Base-by-base conservation (phyloP, 2,329 filamentous ascomycete species). In the Colletotrichum higginsianum region DNA sequence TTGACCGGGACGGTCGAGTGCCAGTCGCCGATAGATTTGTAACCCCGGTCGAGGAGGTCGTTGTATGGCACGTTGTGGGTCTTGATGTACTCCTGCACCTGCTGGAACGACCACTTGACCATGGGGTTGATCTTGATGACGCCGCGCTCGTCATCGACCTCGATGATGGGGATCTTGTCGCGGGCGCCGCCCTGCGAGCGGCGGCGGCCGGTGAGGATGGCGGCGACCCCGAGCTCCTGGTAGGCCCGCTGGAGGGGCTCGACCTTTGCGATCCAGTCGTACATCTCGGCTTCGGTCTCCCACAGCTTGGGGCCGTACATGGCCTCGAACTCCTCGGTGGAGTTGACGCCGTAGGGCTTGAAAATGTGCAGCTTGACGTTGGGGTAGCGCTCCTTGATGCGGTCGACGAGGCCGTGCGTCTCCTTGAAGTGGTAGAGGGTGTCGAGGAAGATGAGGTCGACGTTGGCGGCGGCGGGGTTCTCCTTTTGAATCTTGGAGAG, bases 21-120 rank as follows among this genome's bases (percentile, higher is more conserved):
- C 94, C 95, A 98, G 87, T 99, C 96, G 73, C 96, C 96, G 74
- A 99, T 89, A 75, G 94, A 98, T 89, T 98, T 98, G 89, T 99
- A 99, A n/a, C 96, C 96, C 71, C 87, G 88, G 84, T 98, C 94
- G 57, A 99, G 89, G 40, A 99, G 89, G 73, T 89, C 91, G 81
- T 99, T 99, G 88, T 98, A 98, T 0, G 96, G 96, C 4, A 99
- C 95, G 73, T 94, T 84, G 86, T 98, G 90, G 78, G 93, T 91
- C 77, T 91, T 89, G 84, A 98, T 90, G 84, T 99, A 99, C 50
- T 90, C 87, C 83, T 95, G 92, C 72, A 99, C 96, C 80, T 98
- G 93, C 73, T 90, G 86, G 84, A 99, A 99, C 53, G 89, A 89
- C 96, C 96, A 99, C 85, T 95, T 94, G 79, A 95, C 95, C 75